Base-by-base conservation (phyloP, 768 basidiomycete species). In the Rhodotorula toruloides region DNA sequence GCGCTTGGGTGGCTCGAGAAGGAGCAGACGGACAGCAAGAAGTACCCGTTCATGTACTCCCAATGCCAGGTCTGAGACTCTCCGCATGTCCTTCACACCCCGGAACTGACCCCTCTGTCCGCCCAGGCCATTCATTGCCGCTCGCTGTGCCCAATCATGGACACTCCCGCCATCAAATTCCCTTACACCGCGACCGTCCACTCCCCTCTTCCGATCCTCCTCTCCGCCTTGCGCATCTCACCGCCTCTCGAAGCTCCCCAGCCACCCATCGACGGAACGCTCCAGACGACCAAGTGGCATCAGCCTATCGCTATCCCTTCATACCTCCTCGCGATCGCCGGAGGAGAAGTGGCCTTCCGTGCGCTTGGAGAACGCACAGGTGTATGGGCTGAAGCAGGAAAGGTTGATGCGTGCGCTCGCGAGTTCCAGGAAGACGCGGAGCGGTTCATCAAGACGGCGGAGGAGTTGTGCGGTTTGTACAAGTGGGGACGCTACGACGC, bases 251-350 rank as follows among this genome's bases (percentile, higher is more conserved):
- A 50, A 17, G 60, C 49, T 6, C 49, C 49, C 19, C 50, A 58
- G 21, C 61, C 66, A 10, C 79, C 81, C 59, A 70, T 64, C 53
- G 50, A 55, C n/a, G 63, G 47, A 37, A 37, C 25, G 14, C 36
- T 52, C 22, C 50, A 70, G 44, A 54, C 32, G 57, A 71, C 67
- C 66, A 42, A 47, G 16, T 59, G 55, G 65, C 21, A 70, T 14
- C 73, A 98, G 89, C 85, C 84, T 11, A 83, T 90, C 27, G 84
- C 89, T 8, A 91, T 97, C 63, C 90, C 94, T 2, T 85, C 87
- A 2, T 97, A 98, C 76, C 81, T 97, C n/a, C 82, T 97, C 54
- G 94, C 94, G 4, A 87, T 97, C 58, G 93, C 93, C 0, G 82
- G 84, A 1, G 93, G 92, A 1, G 87, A 94, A 74, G 78, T 96